A percentile compares a stretch with the other conserved stretches of the same genome.
Conservation (phyloP, 345 rosid genomes). For the Salix suchowensis region DNA sequence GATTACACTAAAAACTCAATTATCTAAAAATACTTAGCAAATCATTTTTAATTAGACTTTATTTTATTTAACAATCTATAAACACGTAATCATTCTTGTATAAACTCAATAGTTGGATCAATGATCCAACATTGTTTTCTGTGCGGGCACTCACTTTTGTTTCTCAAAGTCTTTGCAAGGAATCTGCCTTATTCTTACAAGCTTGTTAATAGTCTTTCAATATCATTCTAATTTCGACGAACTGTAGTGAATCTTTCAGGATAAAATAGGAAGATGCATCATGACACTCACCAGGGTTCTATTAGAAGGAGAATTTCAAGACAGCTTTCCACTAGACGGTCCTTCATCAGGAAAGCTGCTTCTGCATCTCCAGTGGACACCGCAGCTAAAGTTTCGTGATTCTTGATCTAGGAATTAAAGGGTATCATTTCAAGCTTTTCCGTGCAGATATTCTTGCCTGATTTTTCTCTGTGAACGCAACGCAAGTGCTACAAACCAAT, state of each 20-base stretch:
- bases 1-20: too few relatives aligned
- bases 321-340: conserved; percentile 49
- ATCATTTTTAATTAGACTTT: too few relatives aligned
- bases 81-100: too few relatives aligned
- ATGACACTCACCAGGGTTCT: conserved; percentile 81
- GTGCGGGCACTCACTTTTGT: too few relatives aligned
- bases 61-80: too few relatives aligned
- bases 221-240: background rate
- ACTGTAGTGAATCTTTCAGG: conserved; percentile 38
- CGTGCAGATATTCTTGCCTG: background rate
- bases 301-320: conserved; percentile 72
- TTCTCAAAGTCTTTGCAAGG: too few relatives aligned
- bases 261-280: conserved; percentile 71
- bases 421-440: background rate
- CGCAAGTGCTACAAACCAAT: background rate
- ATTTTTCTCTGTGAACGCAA: background rate
- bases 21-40: too few relatives aligned
- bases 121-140: too few relatives aligned
- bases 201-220: too few relatives aligned
- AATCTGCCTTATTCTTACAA: too few relatives aligned
- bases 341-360: conserved; percentile 64
- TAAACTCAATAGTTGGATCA: too few relatives aligned
- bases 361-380: conserved; percentile 71
- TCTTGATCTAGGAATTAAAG: conserved; percentile 8
- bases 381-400: conserved; percentile 58